These are phyloP conservation scores for Geosmithia morbida DNA, from an alignment of 2,329 filamentous ascomycete genomes.

Conservation along the genomic window DNA sequence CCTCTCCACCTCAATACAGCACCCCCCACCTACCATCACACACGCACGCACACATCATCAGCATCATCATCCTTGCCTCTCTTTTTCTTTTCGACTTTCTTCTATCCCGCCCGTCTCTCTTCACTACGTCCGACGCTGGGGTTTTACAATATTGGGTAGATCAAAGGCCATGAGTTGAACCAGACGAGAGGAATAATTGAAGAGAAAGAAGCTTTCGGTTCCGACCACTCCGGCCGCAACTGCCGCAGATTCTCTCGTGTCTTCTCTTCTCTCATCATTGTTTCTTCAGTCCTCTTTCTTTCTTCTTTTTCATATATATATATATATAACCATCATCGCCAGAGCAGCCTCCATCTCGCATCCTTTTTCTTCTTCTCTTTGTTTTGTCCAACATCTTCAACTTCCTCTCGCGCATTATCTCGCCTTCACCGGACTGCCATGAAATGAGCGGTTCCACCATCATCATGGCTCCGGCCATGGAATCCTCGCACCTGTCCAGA, in stretches of 20 bases:
- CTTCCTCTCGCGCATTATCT: no score
- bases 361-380: not conserved
- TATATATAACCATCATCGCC: no score
- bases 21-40: no score
- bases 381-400: no score
- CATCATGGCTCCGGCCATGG: slow-evolving; percentile 23
- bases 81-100: not conserved
- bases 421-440: slow-evolving; percentile 8
- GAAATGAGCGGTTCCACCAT: slow-evolving; percentile 19
- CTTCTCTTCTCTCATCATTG: no score
- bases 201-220: no score
- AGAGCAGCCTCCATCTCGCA: not conserved
- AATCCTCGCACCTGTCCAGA: slow-evolving; percentile 14
- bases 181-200: not conserved
- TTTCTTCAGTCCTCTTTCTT: no score
- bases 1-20: not conserved
- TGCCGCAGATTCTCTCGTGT: no score
- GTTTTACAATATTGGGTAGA: not conserved
- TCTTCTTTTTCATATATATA: no score
- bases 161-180: not conserved
- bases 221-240: no score
- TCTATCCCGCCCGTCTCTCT: not conserved
- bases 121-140: not conserved
- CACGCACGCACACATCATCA: no score
- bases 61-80: not conserved